These are phyloP conservation scores for Ophiocordyceps australis DNA, from an alignment of 2,329 filamentous ascomycete genomes.

Conservation along the genomic window DNA sequence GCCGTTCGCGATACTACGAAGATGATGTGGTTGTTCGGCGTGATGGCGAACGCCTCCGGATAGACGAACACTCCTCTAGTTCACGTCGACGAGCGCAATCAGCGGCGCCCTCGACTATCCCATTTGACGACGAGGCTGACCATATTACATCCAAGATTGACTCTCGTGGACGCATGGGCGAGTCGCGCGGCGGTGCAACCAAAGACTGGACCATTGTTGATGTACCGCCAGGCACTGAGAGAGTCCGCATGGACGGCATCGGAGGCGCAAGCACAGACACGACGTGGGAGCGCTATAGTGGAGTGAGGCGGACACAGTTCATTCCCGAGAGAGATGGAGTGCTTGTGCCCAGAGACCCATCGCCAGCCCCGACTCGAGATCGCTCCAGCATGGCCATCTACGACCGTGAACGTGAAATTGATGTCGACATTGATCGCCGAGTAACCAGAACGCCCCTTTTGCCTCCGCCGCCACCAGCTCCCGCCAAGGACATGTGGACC, in stretches of 20 bases:
- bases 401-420: slow-evolving; percentile 26
- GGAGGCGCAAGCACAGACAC: slow-evolving; percentile 62
- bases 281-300: slow-evolving; percentile 64
- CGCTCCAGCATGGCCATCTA: slow-evolving; percentile 27
- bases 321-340: slow-evolving; percentile 44
- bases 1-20: slow-evolving; percentile 27
- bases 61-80: slow-evolving; percentile 21
- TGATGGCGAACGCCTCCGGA: slow-evolving; percentile 28
- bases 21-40: slow-evolving; percentile 50
- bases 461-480: slow-evolving; percentile 18
- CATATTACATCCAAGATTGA: slow-evolving; percentile 39
- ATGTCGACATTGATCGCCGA: slow-evolving; percentile 33
- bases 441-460: slow-evolving; percentile 17
- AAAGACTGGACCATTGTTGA: slow-evolving; percentile 70
- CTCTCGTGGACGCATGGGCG: slow-evolving; percentile 47
- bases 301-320: slow-evolving; percentile 58
- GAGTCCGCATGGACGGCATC: slow-evolving; percentile 64
- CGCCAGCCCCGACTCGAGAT: slow-evolving; percentile 12
- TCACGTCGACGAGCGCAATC: slow-evolving; percentile 31
- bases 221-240: slow-evolving; percentile 66
- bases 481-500: slow-evolving; percentile 67
- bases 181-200: slow-evolving; percentile 57
- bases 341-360: slow-evolving; percentile 9
- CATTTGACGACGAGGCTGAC: slow-evolving; percentile 40
- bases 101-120: slow-evolving; percentile 21